Evolutionary conservation across 2,329 filamentous ascomycete genomes (phyloP), one percentile per base, ranked within the genome.

Genomic region (Cladophialophora exuberans): DNA sequence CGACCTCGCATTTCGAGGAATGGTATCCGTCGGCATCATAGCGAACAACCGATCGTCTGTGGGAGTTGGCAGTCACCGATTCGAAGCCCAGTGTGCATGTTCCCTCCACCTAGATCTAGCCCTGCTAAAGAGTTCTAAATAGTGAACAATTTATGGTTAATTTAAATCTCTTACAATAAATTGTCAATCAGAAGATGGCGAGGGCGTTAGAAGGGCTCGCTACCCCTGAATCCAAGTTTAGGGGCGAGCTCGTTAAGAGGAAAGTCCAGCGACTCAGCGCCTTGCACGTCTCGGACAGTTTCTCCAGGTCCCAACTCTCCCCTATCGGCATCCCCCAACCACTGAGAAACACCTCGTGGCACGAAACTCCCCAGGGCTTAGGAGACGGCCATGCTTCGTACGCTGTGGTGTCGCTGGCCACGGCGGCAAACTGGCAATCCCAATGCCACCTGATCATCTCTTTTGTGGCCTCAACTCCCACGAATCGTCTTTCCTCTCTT

Each of bases 361-460:
- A 15, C 11, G 17, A 11, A 13, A 35, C 31, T 15, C 17, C 31
- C 17, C 17, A 11, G 11, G 13, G 11, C 11, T 13, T 25, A n/a
- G 3, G n/a, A 7, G 81, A 79, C 2, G 84, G 83, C 68, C 82
- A 81, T 0, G 79, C 77, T 70, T 89, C 86, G 57, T 89, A 87
- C 0, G 79, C 76, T 17, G 79, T 80, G n/a, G 78, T 72, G 65
- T 89, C 86, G 89, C 43, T 25, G 28, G 36, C 25, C 10, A 41
- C 20, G 23, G 17, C 18, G 20, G 15, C 28, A 43, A 35, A 88
- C 44, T 85, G 83, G 59, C 79, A 81, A 64, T 89, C 83, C 73
- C 87, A 86, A 53, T 88, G 57, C 84, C 85, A 89, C 47, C 81
- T 77, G 3, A 82, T 71, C 2, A 84, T 78, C 36, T 79, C 78